These are phyloP conservation scores for Galerina marginata DNA, from an alignment of 768 basidiomycete genomes.

Conservation along the genomic window DNA sequence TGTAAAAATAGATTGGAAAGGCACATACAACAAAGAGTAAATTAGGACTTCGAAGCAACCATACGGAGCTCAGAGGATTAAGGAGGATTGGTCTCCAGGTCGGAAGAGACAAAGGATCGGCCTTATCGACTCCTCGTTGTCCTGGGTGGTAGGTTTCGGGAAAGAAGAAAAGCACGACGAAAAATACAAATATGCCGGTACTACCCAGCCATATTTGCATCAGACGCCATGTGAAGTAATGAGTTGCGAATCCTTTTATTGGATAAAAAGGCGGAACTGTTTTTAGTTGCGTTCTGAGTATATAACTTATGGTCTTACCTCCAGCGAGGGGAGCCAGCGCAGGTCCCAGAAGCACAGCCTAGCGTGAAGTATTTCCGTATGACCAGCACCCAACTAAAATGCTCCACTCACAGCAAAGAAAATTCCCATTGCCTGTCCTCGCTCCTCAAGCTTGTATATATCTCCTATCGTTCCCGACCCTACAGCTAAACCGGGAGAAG, in stretches of 20 bases:
- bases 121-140: conserved; percentile 57
- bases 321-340: conserved; percentile 65
- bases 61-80: conserved; percentile 62
- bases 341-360: conserved; percentile 63
- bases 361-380: not conserved
- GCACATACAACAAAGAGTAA: conserved; percentile 56
- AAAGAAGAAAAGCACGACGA: conserved; percentile 48
- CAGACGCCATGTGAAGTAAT: conserved; percentile 71
- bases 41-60: conserved; percentile 63
- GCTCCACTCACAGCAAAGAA: conserved; percentile 49
- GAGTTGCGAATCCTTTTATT: conserved; percentile 49
- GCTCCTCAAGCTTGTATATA: conserved; percentile 64
- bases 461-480: conserved; percentile 65
- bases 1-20: not conserved
- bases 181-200: conserved; percentile 43
- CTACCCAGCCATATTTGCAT: conserved; percentile 55
- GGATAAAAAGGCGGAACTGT: not conserved
- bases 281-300: not conserved
- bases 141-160: conserved; percentile 75
- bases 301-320: conserved; percentile 36
- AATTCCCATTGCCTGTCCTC: conserved; percentile 59
- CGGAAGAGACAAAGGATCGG: conserved; percentile 25
- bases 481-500: conserved; percentile 55
- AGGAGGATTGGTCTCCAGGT: conserved; percentile 48
- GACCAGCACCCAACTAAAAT: not conserved